These are phyloP conservation scores for Botryotinia globosa DNA, from an alignment of 2,329 filamentous ascomycete genomes.

Conservation along the genomic window DNA sequence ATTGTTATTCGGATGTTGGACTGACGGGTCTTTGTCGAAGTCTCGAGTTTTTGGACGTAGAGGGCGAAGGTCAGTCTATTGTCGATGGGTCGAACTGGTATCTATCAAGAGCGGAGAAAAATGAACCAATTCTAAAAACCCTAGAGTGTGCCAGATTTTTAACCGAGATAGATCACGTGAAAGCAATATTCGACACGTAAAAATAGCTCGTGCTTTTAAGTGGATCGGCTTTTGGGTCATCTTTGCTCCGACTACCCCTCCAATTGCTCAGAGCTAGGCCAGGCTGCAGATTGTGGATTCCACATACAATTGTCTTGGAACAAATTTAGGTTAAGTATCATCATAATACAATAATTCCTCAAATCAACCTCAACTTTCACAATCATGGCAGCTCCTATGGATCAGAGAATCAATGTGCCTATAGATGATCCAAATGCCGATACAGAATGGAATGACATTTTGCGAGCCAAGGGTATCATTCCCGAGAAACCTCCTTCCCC, in stretches of 20 bases:
- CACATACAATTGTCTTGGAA: constrained; percentile 1
- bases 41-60: constrained; percentile 37
- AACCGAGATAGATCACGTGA: constrained; percentile 22
- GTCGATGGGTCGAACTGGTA: constrained; percentile 33
- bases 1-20: constrained; percentile 38
- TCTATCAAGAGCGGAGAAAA: constrained; percentile 23
- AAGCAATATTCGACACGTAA: not conserved
- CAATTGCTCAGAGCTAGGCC: not conserved
- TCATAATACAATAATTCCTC: not conserved
- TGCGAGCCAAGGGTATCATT: constrained; percentile 93
- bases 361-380: not conserved
- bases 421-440: constrained; percentile 95
- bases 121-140: constrained; percentile 15
- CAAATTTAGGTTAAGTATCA: not conserved
- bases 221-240: constrained; percentile 4
- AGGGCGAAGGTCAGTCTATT: constrained; percentile 40
- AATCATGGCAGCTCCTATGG: constrained; percentile 58
- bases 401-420: constrained; percentile 71
- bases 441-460: constrained; percentile 99
- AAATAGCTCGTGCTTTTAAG: constrained; percentile 1
- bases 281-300: not conserved
- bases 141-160: constrained; percentile 23
- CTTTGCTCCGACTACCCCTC: constrained; percentile 21
- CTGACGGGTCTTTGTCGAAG: constrained; percentile 40
- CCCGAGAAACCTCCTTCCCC: constrained; percentile 97